These are phyloP conservation scores for Proliferodiscus dingleyae DNA, from an alignment of 2,329 filamentous ascomycete species.

Conservation along the genomic window DNA sequence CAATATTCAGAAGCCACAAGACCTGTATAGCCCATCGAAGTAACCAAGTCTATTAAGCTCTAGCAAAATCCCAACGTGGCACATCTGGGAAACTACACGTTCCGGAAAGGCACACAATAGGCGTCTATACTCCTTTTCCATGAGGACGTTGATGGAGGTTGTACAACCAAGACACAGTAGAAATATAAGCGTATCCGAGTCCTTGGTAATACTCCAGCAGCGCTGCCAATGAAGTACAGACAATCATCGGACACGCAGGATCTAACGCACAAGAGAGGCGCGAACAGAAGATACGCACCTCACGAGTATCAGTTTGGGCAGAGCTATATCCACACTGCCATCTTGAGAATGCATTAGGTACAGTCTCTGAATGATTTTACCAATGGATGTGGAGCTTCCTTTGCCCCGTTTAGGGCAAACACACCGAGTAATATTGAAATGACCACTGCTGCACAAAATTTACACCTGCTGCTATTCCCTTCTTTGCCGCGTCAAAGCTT, in stretches of 20 bases:
- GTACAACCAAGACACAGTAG: background rate
- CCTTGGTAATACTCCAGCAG: background rate
- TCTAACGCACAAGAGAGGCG: background rate
- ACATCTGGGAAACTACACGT: slow-evolving; percentile 11
- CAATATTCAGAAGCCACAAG: background rate
- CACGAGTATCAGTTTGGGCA: no score
- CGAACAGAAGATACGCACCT: background rate
- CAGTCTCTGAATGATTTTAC: no score
- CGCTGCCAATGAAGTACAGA: background rate
- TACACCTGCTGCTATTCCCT: no score
- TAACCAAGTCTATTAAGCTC: background rate
- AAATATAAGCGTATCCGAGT: background rate
- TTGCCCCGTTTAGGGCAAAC: no score
- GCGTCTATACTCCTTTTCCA: background rate
- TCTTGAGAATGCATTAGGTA: no score
- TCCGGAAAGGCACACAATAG: slow-evolving; percentile 10
- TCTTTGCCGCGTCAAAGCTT: no score
- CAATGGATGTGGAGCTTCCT: no score
- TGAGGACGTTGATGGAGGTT: background rate
- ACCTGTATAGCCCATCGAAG: background rate
- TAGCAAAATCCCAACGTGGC: slow-evolving; percentile 10
- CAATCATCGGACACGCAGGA: background rate
- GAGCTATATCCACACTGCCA: no score
- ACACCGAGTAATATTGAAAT: no score
- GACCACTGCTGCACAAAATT: no score